Conservation (phyloP, 495 filamentous ascomycete genomes). For the Symbiotaphrina buchneri region DNA sequence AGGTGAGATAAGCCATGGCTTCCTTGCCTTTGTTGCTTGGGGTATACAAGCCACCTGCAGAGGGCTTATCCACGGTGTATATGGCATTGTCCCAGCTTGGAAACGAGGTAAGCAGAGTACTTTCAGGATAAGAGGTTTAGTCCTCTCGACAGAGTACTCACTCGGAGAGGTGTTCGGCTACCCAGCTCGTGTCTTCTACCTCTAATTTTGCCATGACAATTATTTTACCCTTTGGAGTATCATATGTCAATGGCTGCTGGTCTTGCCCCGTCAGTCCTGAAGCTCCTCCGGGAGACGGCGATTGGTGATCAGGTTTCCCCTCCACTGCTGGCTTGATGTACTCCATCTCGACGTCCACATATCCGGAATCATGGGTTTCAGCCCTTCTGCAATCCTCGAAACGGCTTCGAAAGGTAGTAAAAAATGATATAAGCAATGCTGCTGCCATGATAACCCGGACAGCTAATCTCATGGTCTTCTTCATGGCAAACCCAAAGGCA, state of each 20-base stretch:
- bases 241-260: neutral
- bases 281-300: too few relatives aligned
- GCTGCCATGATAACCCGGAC: neutral
- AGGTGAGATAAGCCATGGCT: slow-evolving; percentile 25
- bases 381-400: too few relatives aligned
- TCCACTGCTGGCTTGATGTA: too few relatives aligned
- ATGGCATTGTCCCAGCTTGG: neutral
- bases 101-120: neutral
- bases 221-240: neutral
- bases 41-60: slow-evolving; percentile 9
- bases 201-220: neutral
- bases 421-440: neutral
- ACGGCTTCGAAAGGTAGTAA: neutral
- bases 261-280: too few relatives aligned
- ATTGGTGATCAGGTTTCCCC: neutral
- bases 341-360: too few relatives aligned
- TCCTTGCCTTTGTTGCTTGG: slow-evolving; percentile 24
- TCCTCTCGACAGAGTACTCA: neutral
- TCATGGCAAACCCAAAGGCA: too few relatives aligned
- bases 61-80: neutral
- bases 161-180: neutral
- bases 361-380: neutral
- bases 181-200: neutral
- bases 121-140: neutral
- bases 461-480: neutral